Conservation (phyloP, 371 early-diverging fungal species). For the Lichtheimia hyalospora region DNA sequence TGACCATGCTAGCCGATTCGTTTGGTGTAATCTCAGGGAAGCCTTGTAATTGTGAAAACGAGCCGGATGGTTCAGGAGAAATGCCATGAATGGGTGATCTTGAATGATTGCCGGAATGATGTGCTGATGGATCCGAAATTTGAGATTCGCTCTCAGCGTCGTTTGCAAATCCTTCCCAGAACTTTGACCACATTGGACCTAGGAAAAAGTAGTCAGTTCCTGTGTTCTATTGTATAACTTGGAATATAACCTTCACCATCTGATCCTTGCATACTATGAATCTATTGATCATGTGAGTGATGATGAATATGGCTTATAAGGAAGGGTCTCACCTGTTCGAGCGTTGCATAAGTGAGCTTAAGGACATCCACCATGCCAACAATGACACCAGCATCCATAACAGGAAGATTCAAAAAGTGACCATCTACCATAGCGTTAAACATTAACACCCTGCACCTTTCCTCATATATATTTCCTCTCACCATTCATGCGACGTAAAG, state of each 20-base stretch:
- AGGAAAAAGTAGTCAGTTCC: neutral
- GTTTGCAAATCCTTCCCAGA: slow-evolving; percentile 48
- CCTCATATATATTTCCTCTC: slow-evolving; percentile 14
- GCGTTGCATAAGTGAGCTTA: slow-evolving; percentile 86
- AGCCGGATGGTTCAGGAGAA: slow-evolving; percentile 41
- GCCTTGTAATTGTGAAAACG: slow-evolving; percentile 35
- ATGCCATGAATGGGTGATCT: slow-evolving; percentile 18
- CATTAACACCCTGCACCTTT: neutral
- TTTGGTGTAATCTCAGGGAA: slow-evolving; percentile 52
- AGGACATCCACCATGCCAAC: slow-evolving; percentile 95
- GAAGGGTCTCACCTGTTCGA: slow-evolving; percentile 58
- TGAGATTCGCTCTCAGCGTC: slow-evolving; percentile 41
- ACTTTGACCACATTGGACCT: slow-evolving; percentile 54
- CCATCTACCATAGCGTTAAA: slow-evolving; percentile 62
- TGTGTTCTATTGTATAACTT: neutral
- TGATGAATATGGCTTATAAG: neutral
- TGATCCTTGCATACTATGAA: slow-evolving; percentile 36
- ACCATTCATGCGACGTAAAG: slow-evolving; percentile 94
- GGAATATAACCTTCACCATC: slow-evolving; percentile 30
- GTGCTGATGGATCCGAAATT: slow-evolving; percentile 32
- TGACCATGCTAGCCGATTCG: slow-evolving; percentile 50
- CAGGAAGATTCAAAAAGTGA: slow-evolving; percentile 94
- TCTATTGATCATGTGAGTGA: slow-evolving; percentile 5
- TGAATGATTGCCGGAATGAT: slow-evolving; percentile 4
- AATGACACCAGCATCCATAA: slow-evolving; percentile 76